Evolutionary conservation across 768 basidiomycete species (phyloP).

Genomic region (Leucosporidium creatinivorum): DNA sequence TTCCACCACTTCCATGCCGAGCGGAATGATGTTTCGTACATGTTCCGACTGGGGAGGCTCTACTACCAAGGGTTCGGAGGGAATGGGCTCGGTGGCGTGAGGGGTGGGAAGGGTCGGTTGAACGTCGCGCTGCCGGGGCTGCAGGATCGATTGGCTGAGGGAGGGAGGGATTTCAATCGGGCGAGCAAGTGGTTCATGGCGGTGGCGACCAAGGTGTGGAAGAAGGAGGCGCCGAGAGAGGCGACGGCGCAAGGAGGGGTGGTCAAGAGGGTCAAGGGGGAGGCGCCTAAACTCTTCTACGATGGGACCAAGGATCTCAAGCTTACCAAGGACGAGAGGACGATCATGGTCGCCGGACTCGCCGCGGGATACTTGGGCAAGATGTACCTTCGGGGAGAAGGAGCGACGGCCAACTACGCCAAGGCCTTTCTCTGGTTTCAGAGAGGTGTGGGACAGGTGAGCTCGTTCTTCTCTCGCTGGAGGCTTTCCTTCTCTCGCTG

Average conservation of each 20-base stretch:
- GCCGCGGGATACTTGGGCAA: conserved; percentile 84
- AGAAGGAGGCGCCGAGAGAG: conserved; percentile 56
- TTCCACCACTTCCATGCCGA: conserved; percentile 78
- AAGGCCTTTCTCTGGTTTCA: conserved; percentile 80
- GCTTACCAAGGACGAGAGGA: conserved; percentile 39
- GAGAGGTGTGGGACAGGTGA: conserved; percentile 46
- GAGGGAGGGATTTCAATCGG: conserved; percentile 66
- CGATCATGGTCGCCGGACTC: conserved; percentile 60
- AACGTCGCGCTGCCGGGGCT: conserved; percentile 61
- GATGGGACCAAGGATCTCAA: conserved; percentile 39
- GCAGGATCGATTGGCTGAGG: conserved; percentile 46
- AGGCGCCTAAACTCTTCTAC: conserved; percentile 32
- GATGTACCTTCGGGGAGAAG: conserved; percentile 92
- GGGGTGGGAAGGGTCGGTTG: conserved; percentile 58
- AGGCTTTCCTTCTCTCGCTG: neutral
- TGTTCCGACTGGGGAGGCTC: conserved; percentile 86
- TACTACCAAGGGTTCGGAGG: conserved; percentile 96
- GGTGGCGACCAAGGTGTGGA: conserved; percentile 81
- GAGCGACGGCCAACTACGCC: conserved; percentile 64
- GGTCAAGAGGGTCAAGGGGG: conserved; percentile 21
- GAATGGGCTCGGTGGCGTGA: conserved; percentile 59
- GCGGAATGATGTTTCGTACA: conserved; percentile 78
- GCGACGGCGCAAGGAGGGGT: conserved; percentile 41
- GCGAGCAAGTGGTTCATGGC: conserved; percentile 76
- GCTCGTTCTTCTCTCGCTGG: neutral